phyloP scores from a whole-genome alignment of 106 monocot species.

The Gastrodia elata region DNA sequence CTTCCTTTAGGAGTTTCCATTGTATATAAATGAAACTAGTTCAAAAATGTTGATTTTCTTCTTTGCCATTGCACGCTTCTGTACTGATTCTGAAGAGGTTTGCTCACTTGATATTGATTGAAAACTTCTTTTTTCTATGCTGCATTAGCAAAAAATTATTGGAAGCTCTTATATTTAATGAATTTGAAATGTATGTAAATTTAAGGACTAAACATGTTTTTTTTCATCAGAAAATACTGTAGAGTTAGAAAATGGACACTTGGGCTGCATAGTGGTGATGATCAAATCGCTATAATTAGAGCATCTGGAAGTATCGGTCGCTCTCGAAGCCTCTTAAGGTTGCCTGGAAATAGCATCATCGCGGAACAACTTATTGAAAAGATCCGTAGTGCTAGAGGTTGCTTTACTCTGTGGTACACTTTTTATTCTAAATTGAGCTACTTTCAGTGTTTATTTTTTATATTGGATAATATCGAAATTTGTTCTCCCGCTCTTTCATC shows the following conservation, averaged over 20 bases:
- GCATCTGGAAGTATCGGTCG: slow-evolving; percentile 83
- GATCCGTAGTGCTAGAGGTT: slow-evolving; percentile 74
- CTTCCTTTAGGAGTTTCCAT: too few relatives aligned
- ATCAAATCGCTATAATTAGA: slow-evolving; percentile 81
- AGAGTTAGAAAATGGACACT: slow-evolving; percentile 86
- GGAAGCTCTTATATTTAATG: neutral
- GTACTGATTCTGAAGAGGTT: too few relatives aligned
- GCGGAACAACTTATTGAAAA: slow-evolving; percentile 83
- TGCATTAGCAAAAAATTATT: neutral
- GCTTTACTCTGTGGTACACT: neutral
- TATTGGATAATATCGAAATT: neutral
- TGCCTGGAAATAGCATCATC: slow-evolving; percentile 50
- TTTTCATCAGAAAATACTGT: slow-evolving; percentile 57
- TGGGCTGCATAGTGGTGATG: slow-evolving; percentile 59
- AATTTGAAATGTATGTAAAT: neutral
- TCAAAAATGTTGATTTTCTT: too few relatives aligned
- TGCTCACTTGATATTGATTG: too few relatives aligned
- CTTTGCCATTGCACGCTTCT: too few relatives aligned
- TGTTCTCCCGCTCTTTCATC: neutral
- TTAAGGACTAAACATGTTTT: slow-evolving; percentile 3
- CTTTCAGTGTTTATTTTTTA: neutral
- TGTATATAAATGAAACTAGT: too few relatives aligned
- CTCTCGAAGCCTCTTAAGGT: slow-evolving; percentile 43
- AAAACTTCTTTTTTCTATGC: too few relatives aligned
- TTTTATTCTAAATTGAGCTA: neutral